These are phyloP conservation scores for Linum tenue DNA, from an alignment of 345 rosid genomes.

Conservation along the genomic window DNA sequence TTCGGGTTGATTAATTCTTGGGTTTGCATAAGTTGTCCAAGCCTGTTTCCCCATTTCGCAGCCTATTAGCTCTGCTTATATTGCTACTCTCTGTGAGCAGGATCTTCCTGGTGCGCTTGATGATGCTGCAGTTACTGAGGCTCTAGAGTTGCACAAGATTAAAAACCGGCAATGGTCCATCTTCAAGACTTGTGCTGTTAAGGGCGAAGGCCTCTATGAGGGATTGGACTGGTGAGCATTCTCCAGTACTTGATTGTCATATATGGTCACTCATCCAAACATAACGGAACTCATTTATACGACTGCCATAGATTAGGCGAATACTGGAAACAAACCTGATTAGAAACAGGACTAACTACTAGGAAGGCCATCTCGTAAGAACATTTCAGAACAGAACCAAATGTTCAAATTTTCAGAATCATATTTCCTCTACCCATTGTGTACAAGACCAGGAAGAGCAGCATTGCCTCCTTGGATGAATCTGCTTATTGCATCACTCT, in stretches of 20 bases:
- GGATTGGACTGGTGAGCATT: conserved; percentile 63
- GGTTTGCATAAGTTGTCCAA: background rate
- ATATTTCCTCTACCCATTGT: no score
- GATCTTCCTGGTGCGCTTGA: conserved; percentile 78
- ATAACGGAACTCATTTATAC: no score
- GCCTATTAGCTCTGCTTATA: conserved; percentile 6
- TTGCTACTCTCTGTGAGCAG: conserved; percentile 18
- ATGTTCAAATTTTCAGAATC: no score
- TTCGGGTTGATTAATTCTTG: background rate
- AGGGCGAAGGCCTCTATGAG: conserved; percentile 69
- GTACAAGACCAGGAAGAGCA: no score
- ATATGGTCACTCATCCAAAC: no score
- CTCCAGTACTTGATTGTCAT: no score
- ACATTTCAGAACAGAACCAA: no score
- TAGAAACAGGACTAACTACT: no score
- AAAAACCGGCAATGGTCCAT: conserved; percentile 68
- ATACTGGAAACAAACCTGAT: no score
- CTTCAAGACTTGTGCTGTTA: conserved; percentile 59
- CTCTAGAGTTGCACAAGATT: conserved; percentile 61
- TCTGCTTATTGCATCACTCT: no score
- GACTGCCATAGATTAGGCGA: no score
- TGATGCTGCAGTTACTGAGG: conserved; percentile 58
- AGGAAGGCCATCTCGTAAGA: no score
- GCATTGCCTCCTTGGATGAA: background rate
- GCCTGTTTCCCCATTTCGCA: background rate